A percentile compares a stretch with the other conserved stretches of the same genome.
Conservation (phyloP, 2,329 filamentous ascomycete species). For the Coleophoma crateriformis region DNA sequence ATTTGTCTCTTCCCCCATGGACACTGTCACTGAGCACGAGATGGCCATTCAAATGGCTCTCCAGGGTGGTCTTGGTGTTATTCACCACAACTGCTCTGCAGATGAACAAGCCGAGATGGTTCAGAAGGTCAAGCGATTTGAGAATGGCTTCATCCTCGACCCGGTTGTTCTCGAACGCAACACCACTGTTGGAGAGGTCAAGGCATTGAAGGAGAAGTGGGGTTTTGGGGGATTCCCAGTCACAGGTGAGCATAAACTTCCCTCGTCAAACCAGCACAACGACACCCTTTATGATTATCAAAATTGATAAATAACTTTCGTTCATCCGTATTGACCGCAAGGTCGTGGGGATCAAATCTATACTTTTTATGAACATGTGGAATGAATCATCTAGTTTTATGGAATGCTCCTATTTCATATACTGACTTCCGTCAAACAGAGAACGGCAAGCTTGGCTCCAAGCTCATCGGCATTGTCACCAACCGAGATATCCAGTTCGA, state of each 20-base stretch:
- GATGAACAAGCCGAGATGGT: conserved; percentile 99
- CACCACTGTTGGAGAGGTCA: conserved; percentile 87
- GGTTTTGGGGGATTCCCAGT: conserved; percentile 98
- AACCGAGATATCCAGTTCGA: conserved; percentile 98
- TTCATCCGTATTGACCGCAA: conserved; percentile 95
- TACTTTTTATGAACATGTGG: conserved; percentile 37
- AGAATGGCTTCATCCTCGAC: conserved; percentile 98
- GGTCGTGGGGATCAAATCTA: conserved; percentile 74
- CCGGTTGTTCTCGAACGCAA: conserved; percentile 84
- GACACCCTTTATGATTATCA: conserved; percentile 74
- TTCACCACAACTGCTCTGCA: conserved; percentile 99
- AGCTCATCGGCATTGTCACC: conserved; percentile 94
- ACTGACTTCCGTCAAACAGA: conserved; percentile 54
- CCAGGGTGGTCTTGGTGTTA: conserved; percentile 84
- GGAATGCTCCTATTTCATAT: conserved; percentile 2
- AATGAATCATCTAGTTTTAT: conserved; percentile 6
- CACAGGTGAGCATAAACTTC: conserved; percentile 67
- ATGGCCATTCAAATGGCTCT: conserved; percentile 98
- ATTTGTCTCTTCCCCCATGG: conserved; percentile 97
- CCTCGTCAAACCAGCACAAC: conserved; percentile 12
- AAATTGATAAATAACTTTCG: conserved; percentile 95
- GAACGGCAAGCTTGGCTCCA: conserved; percentile 86
- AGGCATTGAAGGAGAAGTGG: conserved; percentile 93
- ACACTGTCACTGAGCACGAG: conserved; percentile 98
- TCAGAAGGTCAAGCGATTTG: conserved; percentile 96